Base-by-base conservation (phyloP, 2,329 filamentous ascomycete species). In the Sclerotinia spermophila region DNA sequence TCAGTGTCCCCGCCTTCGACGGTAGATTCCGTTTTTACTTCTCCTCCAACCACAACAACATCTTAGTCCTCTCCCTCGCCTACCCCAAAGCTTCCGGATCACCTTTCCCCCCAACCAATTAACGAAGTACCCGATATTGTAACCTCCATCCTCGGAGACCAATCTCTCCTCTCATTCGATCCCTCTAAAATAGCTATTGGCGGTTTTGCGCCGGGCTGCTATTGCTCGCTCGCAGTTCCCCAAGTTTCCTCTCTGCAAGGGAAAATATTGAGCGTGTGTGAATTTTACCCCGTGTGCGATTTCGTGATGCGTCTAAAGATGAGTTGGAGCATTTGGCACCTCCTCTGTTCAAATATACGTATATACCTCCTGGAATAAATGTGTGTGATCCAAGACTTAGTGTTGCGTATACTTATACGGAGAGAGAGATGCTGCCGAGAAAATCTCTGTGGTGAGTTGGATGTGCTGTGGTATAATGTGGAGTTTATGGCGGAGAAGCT, bases 201-300 rank as follows among this genome's bases (percentile, higher is more conserved):
- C 2, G 85, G 85, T 24, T 86, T 83, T 77, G 82, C 27, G 84
- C 85, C 0, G 85, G 85, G 86, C 27, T 85, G 81, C 1, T 86
- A 84, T 75, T 79, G 86, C 0, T 76, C 82, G 0, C 78, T 86
- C 1, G 77, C 80, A 1, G 81, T 80, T 0, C 75, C 80, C 19
- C 83, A 85, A 73, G 74, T 82, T 15, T 77, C 79, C 0, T 48
- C 42, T 27, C 73, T 85, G 30, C 64, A 60, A 53, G 70, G 68
- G 5, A 68, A 64, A 30, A 71, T 82, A 15, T 71, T 75, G 8
- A 83, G 81, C 0, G 78, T 81, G 0, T 75, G 85, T 21, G 79
- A 81, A 1, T 77, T 85, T 51, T 86, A 84, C 71, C 82, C 84
- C 2, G 75, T 81, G 3, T 76, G 82, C 7, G 82, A 85, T 74